Evolutionary conservation across 2,329 filamentous ascomycete species (phyloP).

Genomic region (Cercospora zeae-maydis): DNA sequence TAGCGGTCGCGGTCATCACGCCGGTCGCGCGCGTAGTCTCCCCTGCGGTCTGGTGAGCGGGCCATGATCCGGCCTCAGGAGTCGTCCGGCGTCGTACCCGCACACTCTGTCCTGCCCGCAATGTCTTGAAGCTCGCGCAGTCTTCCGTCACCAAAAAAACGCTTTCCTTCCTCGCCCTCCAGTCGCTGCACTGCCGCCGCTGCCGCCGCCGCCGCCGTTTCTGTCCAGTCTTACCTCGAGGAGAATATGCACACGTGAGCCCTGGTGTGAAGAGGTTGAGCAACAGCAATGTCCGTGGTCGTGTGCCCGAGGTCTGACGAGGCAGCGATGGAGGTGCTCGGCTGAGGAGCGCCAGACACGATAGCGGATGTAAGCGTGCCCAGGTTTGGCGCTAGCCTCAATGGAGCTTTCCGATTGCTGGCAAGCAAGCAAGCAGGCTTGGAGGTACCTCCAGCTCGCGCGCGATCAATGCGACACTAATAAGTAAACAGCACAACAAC

Average conservation of each 20-base stretch:
- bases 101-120: neutral
- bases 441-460: neutral
- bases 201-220: neutral
- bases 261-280: neutral
- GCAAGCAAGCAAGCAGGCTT: neutral
- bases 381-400: neutral
- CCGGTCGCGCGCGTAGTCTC: constrained; percentile 20
- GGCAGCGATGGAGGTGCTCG: neutral
- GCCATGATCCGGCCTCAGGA: constrained; percentile 22
- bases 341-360: neutral
- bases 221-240: constrained; percentile 3
- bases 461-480: constrained; percentile 3
- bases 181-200: neutral
- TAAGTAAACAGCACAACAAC: constrained; percentile 1
- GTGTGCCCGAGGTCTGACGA: neutral
- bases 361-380: neutral
- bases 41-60: constrained; percentile 29
- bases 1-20: constrained; percentile 24
- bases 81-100: constrained; percentile 12
- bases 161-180: neutral
- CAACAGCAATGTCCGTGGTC: neutral
- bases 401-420: neutral
- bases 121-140: neutral
- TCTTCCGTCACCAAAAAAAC: neutral
- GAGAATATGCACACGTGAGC: neutral